phyloP scores from a whole-genome alignment of 768 basidiomycete genomes.

The Arthromyces matolae region DNA sequence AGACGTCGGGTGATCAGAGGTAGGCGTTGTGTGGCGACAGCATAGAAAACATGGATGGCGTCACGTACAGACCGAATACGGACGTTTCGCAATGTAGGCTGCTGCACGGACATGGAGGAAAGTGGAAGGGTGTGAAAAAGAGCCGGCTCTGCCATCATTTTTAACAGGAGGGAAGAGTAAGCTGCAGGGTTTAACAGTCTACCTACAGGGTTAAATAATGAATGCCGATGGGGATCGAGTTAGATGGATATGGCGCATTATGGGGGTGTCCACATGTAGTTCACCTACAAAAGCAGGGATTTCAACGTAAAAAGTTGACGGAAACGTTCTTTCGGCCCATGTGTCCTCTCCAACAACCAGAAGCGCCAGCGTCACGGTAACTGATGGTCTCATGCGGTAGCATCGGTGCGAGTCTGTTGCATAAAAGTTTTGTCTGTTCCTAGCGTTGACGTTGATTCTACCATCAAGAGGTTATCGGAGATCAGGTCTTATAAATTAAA shows the following conservation, averaged over 20 bases:
- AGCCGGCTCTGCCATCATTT: slow-evolving; percentile 16
- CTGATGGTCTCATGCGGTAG: slow-evolving; percentile 26
- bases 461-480: slow-evolving; percentile 36
- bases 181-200: slow-evolving; percentile 9
- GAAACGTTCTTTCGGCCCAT: slow-evolving; percentile 35
- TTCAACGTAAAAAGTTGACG: slow-evolving; percentile 35
- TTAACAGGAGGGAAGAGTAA: slow-evolving; percentile 22
- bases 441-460: slow-evolving; percentile 24
- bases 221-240: slow-evolving; percentile 51
- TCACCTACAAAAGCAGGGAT: slow-evolving; percentile 34
- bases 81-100: slow-evolving; percentile 70
- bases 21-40: slow-evolving; percentile 61
- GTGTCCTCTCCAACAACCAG: slow-evolving; percentile 27
- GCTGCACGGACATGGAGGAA: slow-evolving; percentile 51
- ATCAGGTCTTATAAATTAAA: slow-evolving; percentile 33
- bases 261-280: slow-evolving; percentile 51
- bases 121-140: slow-evolving; percentile 20
- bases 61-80: slow-evolving; percentile 77
- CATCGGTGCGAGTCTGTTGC: slow-evolving; percentile 39
- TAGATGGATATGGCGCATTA: slow-evolving; percentile 36
- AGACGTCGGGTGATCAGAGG: slow-evolving; percentile 79
- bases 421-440: slow-evolving; percentile 26
- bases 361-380: slow-evolving; percentile 19
- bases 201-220: slow-evolving; percentile 31
- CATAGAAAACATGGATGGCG: slow-evolving; percentile 79